A percentile compares a stretch with the other conserved stretches of the same genome.
Evolutionary conservation across 768 basidiomycete genomes (phyloP).

Genomic region (Tulasnella calospora): DNA sequence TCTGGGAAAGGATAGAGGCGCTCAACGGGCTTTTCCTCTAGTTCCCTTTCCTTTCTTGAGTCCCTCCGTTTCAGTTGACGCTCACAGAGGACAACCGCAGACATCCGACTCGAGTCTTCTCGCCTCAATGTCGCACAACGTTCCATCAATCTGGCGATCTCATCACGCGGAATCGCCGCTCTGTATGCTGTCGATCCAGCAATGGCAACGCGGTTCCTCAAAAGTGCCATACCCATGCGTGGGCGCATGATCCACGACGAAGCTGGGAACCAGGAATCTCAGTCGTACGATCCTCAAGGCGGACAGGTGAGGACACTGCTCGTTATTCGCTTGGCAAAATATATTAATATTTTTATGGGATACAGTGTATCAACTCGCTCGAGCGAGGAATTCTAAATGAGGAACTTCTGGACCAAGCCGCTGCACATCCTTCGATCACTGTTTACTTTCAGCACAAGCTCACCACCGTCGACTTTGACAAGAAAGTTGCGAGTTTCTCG

Average conservation of each 20-base stretch:
- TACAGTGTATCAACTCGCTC: constrained; percentile 88
- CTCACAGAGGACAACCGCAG: constrained; percentile 38
- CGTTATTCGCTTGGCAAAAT: not conserved
- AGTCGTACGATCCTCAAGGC: constrained; percentile 76
- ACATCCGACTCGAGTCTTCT: constrained; percentile 68
- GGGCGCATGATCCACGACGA: constrained; percentile 90
- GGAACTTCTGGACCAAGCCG: constrained; percentile 70
- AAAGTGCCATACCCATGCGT: constrained; percentile 84
- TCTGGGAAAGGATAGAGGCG: not conserved
- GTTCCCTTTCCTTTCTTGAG: not conserved
- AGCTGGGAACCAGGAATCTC: constrained; percentile 69
- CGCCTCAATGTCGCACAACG: constrained; percentile 64
- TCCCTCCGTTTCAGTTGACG: not conserved
- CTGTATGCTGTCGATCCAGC: constrained; percentile 72
- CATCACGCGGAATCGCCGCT: constrained; percentile 86
- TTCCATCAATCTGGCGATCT: constrained; percentile 95
- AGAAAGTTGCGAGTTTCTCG: constrained; percentile 49
- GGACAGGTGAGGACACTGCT: constrained; percentile 57
- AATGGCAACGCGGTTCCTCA: constrained; percentile 63
- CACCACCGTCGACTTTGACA: constrained; percentile 67
- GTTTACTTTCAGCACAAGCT: constrained; percentile 81
- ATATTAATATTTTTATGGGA: not conserved
- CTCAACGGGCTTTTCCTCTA: not conserved
- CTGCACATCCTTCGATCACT: constrained; percentile 56
- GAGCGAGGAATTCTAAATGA: constrained; percentile 85